Base-by-base conservation (phyloP, 176 grass and related monocot species). In the Oryza officinalis region DNA sequence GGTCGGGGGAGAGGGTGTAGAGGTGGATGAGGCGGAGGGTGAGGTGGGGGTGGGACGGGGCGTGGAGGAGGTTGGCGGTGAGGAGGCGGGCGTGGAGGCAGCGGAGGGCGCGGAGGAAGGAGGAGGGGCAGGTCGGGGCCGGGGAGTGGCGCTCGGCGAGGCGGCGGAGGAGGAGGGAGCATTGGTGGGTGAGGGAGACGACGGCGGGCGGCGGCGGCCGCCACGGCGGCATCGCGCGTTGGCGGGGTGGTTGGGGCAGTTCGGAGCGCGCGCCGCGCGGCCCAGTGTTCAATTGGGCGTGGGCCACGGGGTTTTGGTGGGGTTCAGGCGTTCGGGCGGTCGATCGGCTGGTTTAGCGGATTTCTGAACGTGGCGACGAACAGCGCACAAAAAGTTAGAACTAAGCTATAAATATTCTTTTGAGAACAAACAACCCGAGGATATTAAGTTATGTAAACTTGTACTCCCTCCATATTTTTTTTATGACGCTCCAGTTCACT, bases 1-100 rank as follows among this genome's bases (percentile, higher is more conserved):
- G 82, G 76, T 98, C 95, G 35, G 74, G 26, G 80, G 82, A 90
- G 82, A 91, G 67, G 15, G 95, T 82, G 85, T 95, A 98, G 79
- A 98, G 86, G 91, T 98, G 92, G 81, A 91, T 80, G 80, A 98
- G 90, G 88, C 90, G 92, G 90, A 93, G 94, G 17, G 88, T 84
- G 68, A 98, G 91, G 90, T 93, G 92, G 45, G 87, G 80, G 63
- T 92, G 84, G 22, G 89, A 59, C 60, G 74, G 84, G 37, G 63
- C 28, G 46, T 90, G 90, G 23, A 84, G 89, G 76, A 98, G 88
- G 57, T 79, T 80, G 12, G 89, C 87, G 92, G 91, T 65, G 89
- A 91, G 72, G 33, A 97, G 69, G 87, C 94, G 88, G 22, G 90
- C 90, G 45, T 98, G 95, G 72, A 94, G 81, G 82, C 88, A 71